Conservation (phyloP, 2,329 filamentous ascomycete species). For the Graphilbum fragrans region DNA sequence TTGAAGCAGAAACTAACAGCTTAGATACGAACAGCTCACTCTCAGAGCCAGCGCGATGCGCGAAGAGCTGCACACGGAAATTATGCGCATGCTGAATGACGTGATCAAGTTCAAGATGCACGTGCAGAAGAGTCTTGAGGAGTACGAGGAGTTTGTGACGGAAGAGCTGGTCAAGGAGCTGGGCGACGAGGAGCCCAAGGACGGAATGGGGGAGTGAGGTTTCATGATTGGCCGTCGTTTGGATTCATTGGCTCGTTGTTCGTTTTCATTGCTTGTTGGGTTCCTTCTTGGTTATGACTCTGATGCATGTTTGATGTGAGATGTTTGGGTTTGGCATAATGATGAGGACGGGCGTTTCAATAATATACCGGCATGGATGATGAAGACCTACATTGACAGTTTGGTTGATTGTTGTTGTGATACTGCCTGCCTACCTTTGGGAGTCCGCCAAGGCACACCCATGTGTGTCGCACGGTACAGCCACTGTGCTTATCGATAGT, state of each 20-base stretch:
- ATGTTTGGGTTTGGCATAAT: too few relatives aligned
- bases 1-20: background rate
- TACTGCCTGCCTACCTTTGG: too few relatives aligned
- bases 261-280: too few relatives aligned
- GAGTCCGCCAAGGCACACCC: too few relatives aligned
- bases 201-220: background rate
- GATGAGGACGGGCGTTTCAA: too few relatives aligned
- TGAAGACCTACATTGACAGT: too few relatives aligned
- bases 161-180: slow-evolving; percentile 85
- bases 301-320: too few relatives aligned
- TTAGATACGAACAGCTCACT: slow-evolving; percentile 82
- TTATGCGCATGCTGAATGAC: slow-evolving; percentile 91
- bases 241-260: background rate
- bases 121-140: slow-evolving; percentile 81
- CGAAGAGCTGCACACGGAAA: slow-evolving; percentile 96
- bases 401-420: too few relatives aligned
- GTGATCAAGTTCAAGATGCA: slow-evolving; percentile 99
- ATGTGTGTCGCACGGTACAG: too few relatives aligned
- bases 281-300: too few relatives aligned
- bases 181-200: slow-evolving; percentile 44
- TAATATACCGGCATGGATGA: too few relatives aligned
- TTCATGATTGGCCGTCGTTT: background rate
- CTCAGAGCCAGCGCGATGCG: slow-evolving; percentile 70
- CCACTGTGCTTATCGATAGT: too few relatives aligned
- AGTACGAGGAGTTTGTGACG: slow-evolving; percentile 86